Evolutionary conservation across 345 rosid genomes (phyloP), one percentile per base, ranked within the genome.

Genomic region (Pugionium cornutum): DNA sequence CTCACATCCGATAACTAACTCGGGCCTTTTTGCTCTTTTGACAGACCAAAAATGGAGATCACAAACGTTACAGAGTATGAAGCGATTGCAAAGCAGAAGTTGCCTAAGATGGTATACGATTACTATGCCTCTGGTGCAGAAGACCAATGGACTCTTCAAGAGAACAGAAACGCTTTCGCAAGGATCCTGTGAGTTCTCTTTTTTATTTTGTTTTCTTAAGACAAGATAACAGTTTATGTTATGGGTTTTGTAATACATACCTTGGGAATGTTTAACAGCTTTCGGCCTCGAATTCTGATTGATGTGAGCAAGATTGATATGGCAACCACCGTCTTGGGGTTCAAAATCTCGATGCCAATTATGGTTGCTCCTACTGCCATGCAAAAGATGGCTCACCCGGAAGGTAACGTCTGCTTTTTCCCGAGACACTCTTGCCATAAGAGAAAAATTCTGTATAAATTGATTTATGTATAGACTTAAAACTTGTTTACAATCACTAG

Each of bases 311-410:
- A 78, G 82, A 88, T 88, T 55, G 95, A 85, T 69, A 83, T 82
- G 87, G 64, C 66, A 28, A 81, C 89, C 47, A 80, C 84, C 56
- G 80, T 88, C 41, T 60, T 88, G 80, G 89, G 95, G 9, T 88
- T 80, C 83, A 85, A 85, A 66, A 75, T 88, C 74, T 88, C 95
- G 1, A 85, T 85, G 89, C 95, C 91, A 3, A 85, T 88, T 72
- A 88, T 88, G 95, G 76, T 88, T 82, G 95, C 95, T 67, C 95
- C 95, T 37, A 82, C 91, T 8, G 95, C 95, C 44, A 47, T 85
- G 67, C 95, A 85, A 77, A 88, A 85, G 77, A 85, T 88, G 95
- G 95, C 95, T 72, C 95, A 88, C 74, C 95, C 95, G 18, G 89
- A 85, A 69, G 95, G 95, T 85, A 74, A 25, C 1, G 18, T 36